These are phyloP conservation scores for Phytopythium ostracodes DNA, from an alignment of 352 stramenopile species.

Conservation along the genomic window DNA sequence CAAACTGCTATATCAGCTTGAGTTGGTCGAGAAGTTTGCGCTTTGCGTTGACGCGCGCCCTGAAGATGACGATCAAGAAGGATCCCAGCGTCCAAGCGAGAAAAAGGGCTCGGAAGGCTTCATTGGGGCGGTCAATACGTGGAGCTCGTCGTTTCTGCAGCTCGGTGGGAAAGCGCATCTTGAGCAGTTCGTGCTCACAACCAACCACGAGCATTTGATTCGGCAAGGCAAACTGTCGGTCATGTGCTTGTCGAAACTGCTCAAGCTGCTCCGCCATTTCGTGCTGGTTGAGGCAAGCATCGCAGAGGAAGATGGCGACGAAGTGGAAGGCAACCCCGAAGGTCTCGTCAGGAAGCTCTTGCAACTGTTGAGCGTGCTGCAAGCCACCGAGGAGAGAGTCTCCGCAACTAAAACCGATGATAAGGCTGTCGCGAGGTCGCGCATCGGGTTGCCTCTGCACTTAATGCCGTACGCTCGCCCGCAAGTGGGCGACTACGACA, in stretches of 20 bases:
- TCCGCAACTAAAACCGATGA: neutral
- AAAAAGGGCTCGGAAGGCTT: conserved; percentile 17
- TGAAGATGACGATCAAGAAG: conserved; percentile 19
- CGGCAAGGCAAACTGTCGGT: conserved; percentile 40
- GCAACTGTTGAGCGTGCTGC: conserved; percentile 31
- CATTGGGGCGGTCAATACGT: conserved; percentile 42
- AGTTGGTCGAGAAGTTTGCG: conserved; percentile 59
- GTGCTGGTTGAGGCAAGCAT: conserved; percentile 44
- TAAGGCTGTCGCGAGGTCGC: conserved; percentile 3
- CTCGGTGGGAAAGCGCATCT: conserved; percentile 59
- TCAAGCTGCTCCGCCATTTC: conserved; percentile 73
- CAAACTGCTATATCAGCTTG: conserved; percentile 67
- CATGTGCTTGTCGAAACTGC: conserved; percentile 65
- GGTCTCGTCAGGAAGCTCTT: conserved; percentile 40
- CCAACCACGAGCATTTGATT: conserved; percentile 27
- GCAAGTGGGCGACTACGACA: conserved; percentile 42
- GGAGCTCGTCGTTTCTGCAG: conserved; percentile 61
- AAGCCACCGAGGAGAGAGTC: conserved; percentile 14
- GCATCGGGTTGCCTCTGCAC: conserved; percentile 14
- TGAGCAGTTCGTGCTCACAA: conserved; percentile 45
- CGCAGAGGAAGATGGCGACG: conserved; percentile 24
- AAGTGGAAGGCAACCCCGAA: conserved; percentile 16
- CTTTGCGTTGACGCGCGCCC: conserved; percentile 29
- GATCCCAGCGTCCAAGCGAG: neutral
- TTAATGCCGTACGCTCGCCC: conserved; percentile 32